A percentile compares a stretch with the other conserved stretches of the same genome.
phyloP scores from a whole-genome alignment of 2,329 filamentous ascomycete species.

The Hymenotorrendiella dingleyae region DNA sequence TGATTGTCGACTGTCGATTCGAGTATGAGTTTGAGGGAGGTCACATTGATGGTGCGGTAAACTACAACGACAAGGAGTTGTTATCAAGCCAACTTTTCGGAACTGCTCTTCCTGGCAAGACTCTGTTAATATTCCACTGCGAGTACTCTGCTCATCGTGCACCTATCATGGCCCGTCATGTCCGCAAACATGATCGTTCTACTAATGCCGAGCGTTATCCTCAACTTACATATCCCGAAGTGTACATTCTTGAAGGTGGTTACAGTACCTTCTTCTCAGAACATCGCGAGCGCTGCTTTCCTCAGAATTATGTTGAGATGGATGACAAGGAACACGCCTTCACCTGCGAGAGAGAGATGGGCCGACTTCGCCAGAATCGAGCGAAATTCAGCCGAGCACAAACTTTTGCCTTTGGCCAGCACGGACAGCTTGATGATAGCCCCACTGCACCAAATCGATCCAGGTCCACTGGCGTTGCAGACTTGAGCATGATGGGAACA shows the following conservation, averaged over 20 bases:
- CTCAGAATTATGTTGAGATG: conserved; percentile 97
- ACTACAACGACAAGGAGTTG: conserved; percentile 94
- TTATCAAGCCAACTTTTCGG: conserved; percentile 75
- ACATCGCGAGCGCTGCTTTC: conserved; percentile 76
- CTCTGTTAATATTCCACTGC: conserved; percentile 89
- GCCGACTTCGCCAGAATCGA: conserved; percentile 79
- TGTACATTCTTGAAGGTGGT: conserved; percentile 94
- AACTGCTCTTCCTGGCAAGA: conserved; percentile 57
- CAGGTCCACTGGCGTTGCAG: conserved; percentile 14
- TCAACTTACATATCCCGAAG: conserved; percentile 85
- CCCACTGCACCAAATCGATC: conserved; percentile 42
- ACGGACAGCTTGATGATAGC: conserved; percentile 51
- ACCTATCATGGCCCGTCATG: conserved; percentile 90
- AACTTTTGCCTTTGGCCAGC: conserved; percentile 91
- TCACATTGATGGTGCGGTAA: conserved; percentile 88
- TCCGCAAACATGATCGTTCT: conserved; percentile 82
- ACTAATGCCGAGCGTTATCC: conserved; percentile 85
- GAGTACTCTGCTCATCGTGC: conserved; percentile 97
- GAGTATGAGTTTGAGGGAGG: conserved; percentile 98
- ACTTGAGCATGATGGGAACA: conserved; percentile 36
- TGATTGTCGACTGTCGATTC: conserved; percentile 94
- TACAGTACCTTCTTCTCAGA: conserved; percentile 89
- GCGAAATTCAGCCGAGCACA: conserved; percentile 81
- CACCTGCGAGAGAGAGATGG: conserved; percentile 91
- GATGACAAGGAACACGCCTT: conserved; percentile 83